Conservation (phyloP, 1,284 basidiomycete genomes). For the Coniferiporia weirii region DNA sequence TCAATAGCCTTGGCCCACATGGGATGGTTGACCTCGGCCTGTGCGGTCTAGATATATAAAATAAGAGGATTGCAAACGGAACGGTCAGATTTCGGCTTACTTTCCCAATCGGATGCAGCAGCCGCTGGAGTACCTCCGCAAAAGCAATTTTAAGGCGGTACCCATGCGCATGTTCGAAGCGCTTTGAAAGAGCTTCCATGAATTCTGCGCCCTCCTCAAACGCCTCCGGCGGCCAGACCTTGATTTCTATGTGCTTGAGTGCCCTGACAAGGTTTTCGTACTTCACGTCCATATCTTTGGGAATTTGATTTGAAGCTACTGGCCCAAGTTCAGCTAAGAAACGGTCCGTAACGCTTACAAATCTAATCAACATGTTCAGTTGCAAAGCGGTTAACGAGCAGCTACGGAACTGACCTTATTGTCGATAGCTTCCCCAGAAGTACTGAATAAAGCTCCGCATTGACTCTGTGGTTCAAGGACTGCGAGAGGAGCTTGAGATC, state of each 20-base stretch:
- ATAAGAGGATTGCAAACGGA: conserved; percentile 9
- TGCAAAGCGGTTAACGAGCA: conserved; percentile 3
- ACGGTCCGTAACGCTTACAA: conserved; percentile 82
- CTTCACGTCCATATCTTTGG: conserved; percentile 74
- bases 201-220: conserved; percentile 96
- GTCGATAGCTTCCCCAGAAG: conserved; percentile 79
- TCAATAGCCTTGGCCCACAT: conserved; percentile 92
- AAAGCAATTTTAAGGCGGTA: conserved; percentile 81
- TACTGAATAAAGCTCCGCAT: conserved; percentile 78
- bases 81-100: conserved; percentile 33
- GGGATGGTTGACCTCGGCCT: conserved; percentile 95
- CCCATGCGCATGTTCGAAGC: conserved; percentile 84
- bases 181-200: conserved; percentile 75
- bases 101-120: conserved; percentile 89
- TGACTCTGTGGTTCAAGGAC: conserved; percentile 72
- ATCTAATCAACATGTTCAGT: conserved; percentile 39
- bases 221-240: conserved; percentile 89
- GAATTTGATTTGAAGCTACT: conserved; percentile 65
- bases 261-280: conserved; percentile 82
- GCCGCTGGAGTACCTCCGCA: conserved; percentile 74
- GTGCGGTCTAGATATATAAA: conserved; percentile 61
- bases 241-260: conserved; percentile 74
- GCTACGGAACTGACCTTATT: conserved; percentile 47
- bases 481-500: conserved; percentile 59
- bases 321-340: conserved; percentile 77